Conservation (phyloP, 345 rosid species). For the Hypericum perforatum region DNA sequence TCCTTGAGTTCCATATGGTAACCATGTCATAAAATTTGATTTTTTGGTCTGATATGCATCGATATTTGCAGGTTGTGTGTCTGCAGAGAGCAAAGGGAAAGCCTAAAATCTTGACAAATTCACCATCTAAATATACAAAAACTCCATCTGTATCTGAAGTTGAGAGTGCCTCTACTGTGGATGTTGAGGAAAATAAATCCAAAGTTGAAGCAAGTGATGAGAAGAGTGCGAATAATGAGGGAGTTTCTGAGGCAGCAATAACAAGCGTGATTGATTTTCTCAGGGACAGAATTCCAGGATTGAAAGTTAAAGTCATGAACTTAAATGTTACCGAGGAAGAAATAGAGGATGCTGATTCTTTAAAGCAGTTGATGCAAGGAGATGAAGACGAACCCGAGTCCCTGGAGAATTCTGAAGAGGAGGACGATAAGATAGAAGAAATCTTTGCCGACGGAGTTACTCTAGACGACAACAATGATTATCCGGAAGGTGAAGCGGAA, state of each 20-base stretch:
- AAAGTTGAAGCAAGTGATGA: slow-evolving; percentile 53
- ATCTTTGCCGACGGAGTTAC: slow-evolving; percentile 43
- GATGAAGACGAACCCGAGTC: slow-evolving; percentile 45
- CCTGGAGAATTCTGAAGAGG: slow-evolving; percentile 47
- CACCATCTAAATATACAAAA: slow-evolving; percentile 39
- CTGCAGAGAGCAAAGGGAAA: slow-evolving; percentile 54
- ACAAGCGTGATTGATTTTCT: slow-evolving; percentile 83
- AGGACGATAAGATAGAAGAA: slow-evolving; percentile 45
- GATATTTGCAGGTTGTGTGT: slow-evolving; percentile 56
- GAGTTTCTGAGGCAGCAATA: slow-evolving; percentile 84
- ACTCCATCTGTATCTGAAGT: slow-evolving; percentile 31
- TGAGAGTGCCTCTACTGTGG: slow-evolving; percentile 37
- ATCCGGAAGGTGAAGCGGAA: slow-evolving; percentile 43
- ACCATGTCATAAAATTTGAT: no score
- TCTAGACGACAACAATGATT: slow-evolving; percentile 28
- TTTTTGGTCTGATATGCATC: no score
- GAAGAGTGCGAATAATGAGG: slow-evolving; percentile 56
- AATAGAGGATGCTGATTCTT: slow-evolving; percentile 42
- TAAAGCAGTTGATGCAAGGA: slow-evolving; percentile 50
- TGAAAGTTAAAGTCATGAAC: slow-evolving; percentile 73
- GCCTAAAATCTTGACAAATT: slow-evolving; percentile 25
- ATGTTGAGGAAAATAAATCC: slow-evolving; percentile 52
- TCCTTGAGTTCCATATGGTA: no score
- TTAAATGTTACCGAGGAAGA: slow-evolving; percentile 42
- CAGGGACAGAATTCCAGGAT: slow-evolving; percentile 88